These are phyloP conservation scores for Beta vulgaris DNA, from an alignment of 148 eudicot species.

Conservation along the genomic window DNA sequence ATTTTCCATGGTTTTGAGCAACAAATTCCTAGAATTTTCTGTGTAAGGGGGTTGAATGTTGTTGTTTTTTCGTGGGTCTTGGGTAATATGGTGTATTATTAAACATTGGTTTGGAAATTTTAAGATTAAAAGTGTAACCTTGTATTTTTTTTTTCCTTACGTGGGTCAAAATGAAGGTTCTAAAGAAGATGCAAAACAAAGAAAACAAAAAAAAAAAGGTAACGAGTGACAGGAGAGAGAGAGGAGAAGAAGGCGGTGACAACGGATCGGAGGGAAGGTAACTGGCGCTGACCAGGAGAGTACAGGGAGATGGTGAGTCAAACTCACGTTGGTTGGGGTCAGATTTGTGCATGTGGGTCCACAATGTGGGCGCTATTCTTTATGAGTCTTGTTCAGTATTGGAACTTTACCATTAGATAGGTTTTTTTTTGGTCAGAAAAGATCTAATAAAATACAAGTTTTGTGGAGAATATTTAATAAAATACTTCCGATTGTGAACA, in stretches of 20 bases:
- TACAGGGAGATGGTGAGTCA: background rate
- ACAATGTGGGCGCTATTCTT: background rate
- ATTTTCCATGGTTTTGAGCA: background rate
- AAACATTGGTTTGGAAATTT: constrained; percentile 14
- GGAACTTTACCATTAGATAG: too few species aligned
- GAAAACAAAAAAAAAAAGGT: background rate
- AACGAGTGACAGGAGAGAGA: constrained; percentile 15
- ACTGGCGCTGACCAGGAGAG: background rate
- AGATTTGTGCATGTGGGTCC: background rate
- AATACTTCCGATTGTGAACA: too few species aligned
- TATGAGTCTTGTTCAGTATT: too few species aligned
- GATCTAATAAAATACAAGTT: too few species aligned
- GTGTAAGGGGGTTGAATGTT: background rate
- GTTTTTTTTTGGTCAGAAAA: too few species aligned
- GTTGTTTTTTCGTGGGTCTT: constrained; percentile 4
- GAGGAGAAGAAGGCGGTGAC: constrained; percentile 19
- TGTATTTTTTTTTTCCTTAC: background rate
- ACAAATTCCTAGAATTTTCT: background rate
- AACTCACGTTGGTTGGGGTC: constrained; percentile 14
- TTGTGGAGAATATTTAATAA: too few species aligned
- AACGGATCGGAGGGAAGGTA: constrained; percentile 11
- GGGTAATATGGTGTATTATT: constrained; percentile 2
- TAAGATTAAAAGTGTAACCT: background rate
- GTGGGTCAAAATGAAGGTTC: constrained; percentile 9
- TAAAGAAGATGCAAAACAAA: background rate